Base-by-base conservation (phyloP, 306 rosid genomes). In the Prosopis cineraria region DNA sequence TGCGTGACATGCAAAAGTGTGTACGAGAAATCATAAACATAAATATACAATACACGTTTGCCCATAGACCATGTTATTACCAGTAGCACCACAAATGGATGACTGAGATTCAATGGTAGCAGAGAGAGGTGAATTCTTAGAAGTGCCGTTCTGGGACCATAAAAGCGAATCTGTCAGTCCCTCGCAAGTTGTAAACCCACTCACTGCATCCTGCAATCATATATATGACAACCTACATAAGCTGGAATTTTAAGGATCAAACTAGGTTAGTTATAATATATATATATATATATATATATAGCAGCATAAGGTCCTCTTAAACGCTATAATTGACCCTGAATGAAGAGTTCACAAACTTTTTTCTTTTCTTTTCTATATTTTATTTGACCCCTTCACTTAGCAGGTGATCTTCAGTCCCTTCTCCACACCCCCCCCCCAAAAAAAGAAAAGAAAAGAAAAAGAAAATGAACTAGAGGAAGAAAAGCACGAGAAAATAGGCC, bases 31-130 rank as follows among this genome's bases (percentile, higher is more conserved):
- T 68, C 53, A 68, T 12, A 24, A 41, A 22, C n/a, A n/a, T n/a
- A 50, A 1, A 20, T 1, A 50, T n/a, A n/a, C 1, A 34, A n/a
- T 4, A 50, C 10, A 30, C 2, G 12, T 17, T 10, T 17, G 2
- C 6, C 12, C 43, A 1, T 24, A 47, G 41, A 3, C 19, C 5
- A 4, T 56, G 29, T 27, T 19, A 67, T 81, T 81, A 76, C 73
- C 78, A 11, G 75, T 82, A 10, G 62, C 24, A 82, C 88, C 93
- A 75, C 90, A 87, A 50, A 88, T 82, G 17, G 95, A 88, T 8
- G 97, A 90, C 70, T 83, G 91, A 53, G 96, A 87, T 86, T 92
- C 97, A 64, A 86, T 79, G 17, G 95, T 65, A 34, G 84, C 83
- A 52, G 87, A 85, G 76, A 88, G 25, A 72, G 87, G 60, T 13